A percentile compares a stretch with the other conserved stretches of the same genome.
phyloP scores from a whole-genome alignment of 768 basidiomycete species.

The Suillus tomentosus region DNA sequence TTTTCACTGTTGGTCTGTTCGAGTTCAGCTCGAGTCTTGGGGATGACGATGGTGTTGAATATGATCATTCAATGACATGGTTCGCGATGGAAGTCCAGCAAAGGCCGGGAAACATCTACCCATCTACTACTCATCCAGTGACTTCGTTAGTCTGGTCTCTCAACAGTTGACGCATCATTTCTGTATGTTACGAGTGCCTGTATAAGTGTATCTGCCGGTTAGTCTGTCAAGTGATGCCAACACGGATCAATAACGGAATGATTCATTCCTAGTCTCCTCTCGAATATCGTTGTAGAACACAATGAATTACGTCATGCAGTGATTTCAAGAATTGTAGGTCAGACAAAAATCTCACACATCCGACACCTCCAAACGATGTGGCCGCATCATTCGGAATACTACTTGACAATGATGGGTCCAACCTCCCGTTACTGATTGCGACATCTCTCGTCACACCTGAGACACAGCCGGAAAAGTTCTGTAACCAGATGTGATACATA shows the following conservation, averaged over 20 bases:
- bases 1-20: not conserved
- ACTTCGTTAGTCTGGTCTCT: not conserved
- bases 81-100: not conserved
- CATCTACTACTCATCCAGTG: not conserved
- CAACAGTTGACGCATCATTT: not conserved
- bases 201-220: not conserved
- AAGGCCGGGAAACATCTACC: not conserved
- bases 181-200: not conserved
- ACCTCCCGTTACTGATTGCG: too few species aligned
- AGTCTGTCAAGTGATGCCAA: not conserved
- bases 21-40: not conserved
- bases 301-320: too few species aligned
- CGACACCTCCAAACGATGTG: too few species aligned
- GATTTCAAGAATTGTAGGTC: too few species aligned
- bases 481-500: too few species aligned
- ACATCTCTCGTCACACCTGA: too few species aligned
- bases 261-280: too few species aligned
- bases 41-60: not conserved
- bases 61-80: not conserved
- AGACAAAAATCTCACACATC: too few species aligned
- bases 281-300: too few species aligned
- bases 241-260: not conserved
- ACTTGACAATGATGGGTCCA: too few species aligned
- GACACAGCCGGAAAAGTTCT: too few species aligned
- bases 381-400: too few species aligned